Evolutionary conservation across 2,329 filamentous ascomycete genomes (phyloP).

Genomic region (Apiospora aurea): DNA sequence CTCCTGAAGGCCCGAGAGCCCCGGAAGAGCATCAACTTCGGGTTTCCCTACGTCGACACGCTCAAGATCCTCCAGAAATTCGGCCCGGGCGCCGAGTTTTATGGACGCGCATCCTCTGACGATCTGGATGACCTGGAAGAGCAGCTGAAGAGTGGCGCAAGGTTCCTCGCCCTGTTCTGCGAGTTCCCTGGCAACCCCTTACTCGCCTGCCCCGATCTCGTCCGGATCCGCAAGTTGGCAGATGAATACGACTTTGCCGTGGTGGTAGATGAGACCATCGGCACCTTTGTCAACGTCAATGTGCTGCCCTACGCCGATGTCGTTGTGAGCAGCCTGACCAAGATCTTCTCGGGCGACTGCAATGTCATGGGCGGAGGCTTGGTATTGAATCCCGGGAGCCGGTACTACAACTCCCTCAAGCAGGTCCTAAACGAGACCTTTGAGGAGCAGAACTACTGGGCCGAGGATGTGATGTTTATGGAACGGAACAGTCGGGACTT

Average conservation of each 20-base stretch:
- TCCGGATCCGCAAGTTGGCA: constrained; percentile 80
- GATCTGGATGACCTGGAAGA: constrained; percentile 86
- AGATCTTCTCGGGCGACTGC: constrained; percentile 96
- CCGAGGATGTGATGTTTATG: constrained; percentile 92
- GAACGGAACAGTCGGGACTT: constrained; percentile 97
- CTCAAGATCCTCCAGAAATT: constrained; percentile 96
- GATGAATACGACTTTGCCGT: constrained; percentile 87
- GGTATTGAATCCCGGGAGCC: constrained; percentile 70
- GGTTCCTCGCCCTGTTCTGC: constrained; percentile 84
- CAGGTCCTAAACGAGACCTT: constrained; percentile 68
- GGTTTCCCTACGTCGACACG: constrained; percentile 98
- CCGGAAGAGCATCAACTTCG: constrained; percentile 84
- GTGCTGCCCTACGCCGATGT: constrained; percentile 89
- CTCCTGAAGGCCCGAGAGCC: constrained; percentile 70
- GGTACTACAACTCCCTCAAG: constrained; percentile 75
- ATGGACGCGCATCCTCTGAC: constrained; percentile 77
- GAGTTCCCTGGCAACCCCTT: constrained; percentile 96
- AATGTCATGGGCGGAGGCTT: constrained; percentile 95
- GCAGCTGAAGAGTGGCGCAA: constrained; percentile 74
- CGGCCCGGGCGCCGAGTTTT: constrained; percentile 87
- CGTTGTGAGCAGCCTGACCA: constrained; percentile 93
- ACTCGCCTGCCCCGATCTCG: constrained; percentile 82
- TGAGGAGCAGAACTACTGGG: constrained; percentile 91
- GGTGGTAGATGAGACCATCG: constrained; percentile 94
- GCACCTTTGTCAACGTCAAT: constrained; percentile 95